Evolutionary conservation across 2,329 filamentous ascomycete genomes (phyloP).

Genomic region (Rhynchosporium agropyri): DNA sequence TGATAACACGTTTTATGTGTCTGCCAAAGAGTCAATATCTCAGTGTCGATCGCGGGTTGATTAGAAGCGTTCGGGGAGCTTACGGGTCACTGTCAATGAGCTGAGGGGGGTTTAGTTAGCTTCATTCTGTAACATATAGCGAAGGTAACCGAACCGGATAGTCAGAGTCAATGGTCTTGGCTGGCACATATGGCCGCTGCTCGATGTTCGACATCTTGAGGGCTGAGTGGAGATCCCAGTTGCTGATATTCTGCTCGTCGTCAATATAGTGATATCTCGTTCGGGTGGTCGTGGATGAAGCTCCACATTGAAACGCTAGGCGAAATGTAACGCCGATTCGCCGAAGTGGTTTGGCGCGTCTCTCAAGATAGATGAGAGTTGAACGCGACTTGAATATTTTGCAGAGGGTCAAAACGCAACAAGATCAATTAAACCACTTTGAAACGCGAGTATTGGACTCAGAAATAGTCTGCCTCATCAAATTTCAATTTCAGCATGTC

Average conservation of each 20-base stretch:
- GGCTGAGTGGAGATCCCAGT: conserved; percentile 38
- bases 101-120: conserved; percentile 55
- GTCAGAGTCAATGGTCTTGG: conserved; percentile 78
- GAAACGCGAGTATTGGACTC: conserved; percentile 20
- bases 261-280: background rate
- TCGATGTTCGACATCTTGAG: conserved; percentile 44
- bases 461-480: background rate
- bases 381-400: conserved; percentile 1
- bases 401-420: background rate
- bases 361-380: background rate
- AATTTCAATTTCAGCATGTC: conserved; percentile 24
- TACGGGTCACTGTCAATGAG: conserved; percentile 99
- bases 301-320: conserved; percentile 27
- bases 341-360: conserved; percentile 17
- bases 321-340: conserved; percentile 5
- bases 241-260: conserved; percentile 29
- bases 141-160: conserved; percentile 72
- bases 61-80: conserved; percentile 42
- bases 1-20: conserved; percentile 86
- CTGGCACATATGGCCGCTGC: conserved; percentile 61
- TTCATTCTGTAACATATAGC: conserved; percentile 5
- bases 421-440: conserved; percentile 15
- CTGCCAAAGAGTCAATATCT: conserved; percentile 51
- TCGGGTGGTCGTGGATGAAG: conserved; percentile 28
- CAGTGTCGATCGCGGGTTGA: conserved; percentile 15